Base-by-base conservation (phyloP, 345 rosid genomes). In the Kernera saxatilis region DNA sequence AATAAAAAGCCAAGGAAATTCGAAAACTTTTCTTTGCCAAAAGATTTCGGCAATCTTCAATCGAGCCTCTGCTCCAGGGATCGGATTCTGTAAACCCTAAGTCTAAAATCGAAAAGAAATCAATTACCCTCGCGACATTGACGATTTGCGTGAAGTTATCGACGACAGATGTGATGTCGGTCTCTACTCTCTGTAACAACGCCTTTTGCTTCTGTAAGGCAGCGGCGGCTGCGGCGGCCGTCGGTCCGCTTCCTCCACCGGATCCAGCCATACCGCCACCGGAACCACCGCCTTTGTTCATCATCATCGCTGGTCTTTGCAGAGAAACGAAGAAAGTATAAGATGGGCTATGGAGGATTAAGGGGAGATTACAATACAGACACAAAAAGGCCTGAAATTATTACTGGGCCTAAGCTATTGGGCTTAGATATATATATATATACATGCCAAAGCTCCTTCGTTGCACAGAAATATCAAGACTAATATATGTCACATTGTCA, bases 131-230 rank as follows among this genome's bases (percentile, higher is more conserved):
- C 2, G 95, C 82, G 17, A 85, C 96, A 74, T 83, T 88, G 73
- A 93, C 93, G 61, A 91, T 87, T 33, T 91, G 96, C 50, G 82
- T 82, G 81, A 93, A 93, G 78, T 88, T 91, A 70, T 93, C 90
- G 6, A 93, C 93, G 17, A 93, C 81, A 67, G 79, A 82, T 70
- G 81, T 88, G 19, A 91, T 93, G 77, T 93, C 98, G 1, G 82
- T 77, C 44, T 93, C 97, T 52, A 91, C 91, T 64, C 95, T 80
- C 82, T 86, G 91, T 85, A 93, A 79, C 77, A 93, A 74, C 2
- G 84, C n/a, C 68, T 91, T 93, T 78, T 93, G 98, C 81, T 91
- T 93, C 79, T 93, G 96, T 7, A 84, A 83, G 5, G 96, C 96
- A 0, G 91, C 86, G 0, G 88, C 86, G 0, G 97, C 90, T 0